Percentiles rank a stretch among this genome's conserved stretches.
Evolutionary conservation across 257 asterid species (phyloP).

Genomic region (Jacaranda copaia): DNA sequence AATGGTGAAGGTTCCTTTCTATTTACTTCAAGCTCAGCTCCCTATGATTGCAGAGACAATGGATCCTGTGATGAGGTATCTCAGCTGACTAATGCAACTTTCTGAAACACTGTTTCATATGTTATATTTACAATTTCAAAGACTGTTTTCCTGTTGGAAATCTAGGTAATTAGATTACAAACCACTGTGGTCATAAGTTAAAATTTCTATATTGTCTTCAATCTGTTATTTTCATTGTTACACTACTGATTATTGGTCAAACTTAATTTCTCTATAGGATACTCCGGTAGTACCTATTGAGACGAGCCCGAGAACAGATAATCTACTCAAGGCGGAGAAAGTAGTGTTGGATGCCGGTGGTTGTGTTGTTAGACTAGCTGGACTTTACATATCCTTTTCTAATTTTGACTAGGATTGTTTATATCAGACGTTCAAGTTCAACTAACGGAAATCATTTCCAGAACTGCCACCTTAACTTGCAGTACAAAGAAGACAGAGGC

Average conservation of each 20-base stretch:
- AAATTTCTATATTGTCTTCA: neutral
- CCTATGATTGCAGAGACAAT: slow-evolving; percentile 85
- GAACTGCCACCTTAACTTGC: slow-evolving; percentile 60
- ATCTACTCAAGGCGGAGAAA: slow-evolving; percentile 82
- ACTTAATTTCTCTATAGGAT: slow-evolving; percentile 55
- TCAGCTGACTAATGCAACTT: slow-evolving; percentile 38
- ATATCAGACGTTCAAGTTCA: slow-evolving; percentile 13
- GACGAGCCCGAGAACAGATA: slow-evolving; percentile 87
- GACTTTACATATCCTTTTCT: slow-evolving; percentile 94
- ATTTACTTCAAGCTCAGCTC: slow-evolving; percentile 96
- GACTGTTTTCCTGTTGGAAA: neutral
- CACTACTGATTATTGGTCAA: slow-evolving; percentile 25
- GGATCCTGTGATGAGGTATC: slow-evolving; percentile 93
- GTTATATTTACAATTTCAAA: neutral
- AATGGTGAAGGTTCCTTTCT: slow-evolving; percentile 93
- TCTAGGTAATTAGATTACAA: slow-evolving; percentile 9
- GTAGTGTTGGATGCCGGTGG: slow-evolving; percentile 86
- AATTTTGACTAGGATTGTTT: slow-evolving; percentile 27
- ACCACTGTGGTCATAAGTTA: neutral
- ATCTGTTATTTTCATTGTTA: neutral
- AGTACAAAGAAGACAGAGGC: slow-evolving; percentile 86
- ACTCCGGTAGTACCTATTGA: slow-evolving; percentile 88
- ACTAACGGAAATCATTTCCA: slow-evolving; percentile 19
- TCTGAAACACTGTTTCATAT: slow-evolving; percentile 26
- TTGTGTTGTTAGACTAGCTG: slow-evolving; percentile 91